A percentile compares a stretch with the other conserved stretches of the same genome.
phyloP scores from a whole-genome alignment of 177 flowering plant species.

The Vitis hybrid region DNA sequence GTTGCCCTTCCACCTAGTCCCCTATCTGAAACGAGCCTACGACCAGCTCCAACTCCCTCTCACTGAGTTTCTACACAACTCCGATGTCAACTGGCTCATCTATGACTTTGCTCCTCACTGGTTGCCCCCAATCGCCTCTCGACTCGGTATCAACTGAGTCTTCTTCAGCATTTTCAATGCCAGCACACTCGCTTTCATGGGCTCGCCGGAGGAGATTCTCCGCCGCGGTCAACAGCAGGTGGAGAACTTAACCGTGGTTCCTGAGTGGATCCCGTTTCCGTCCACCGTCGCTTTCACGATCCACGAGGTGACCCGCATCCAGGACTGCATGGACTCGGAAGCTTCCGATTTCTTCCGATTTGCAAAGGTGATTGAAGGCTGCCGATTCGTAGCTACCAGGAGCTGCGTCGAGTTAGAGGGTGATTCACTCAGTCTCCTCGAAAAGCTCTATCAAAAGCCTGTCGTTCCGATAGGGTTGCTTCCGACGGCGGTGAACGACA shows the following conservation, averaged over 20 bases:
- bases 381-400: slow-evolving; percentile 6
- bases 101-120: slow-evolving; percentile 3
- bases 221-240: background rate
- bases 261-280: slow-evolving; percentile 9
- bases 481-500: slow-evolving; percentile 5
- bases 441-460: slow-evolving; percentile 16
- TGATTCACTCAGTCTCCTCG: slow-evolving; percentile 6
- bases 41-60: too few species aligned
- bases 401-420: slow-evolving; percentile 10
- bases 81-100: background rate
- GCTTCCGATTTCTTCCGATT: background rate
- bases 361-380: slow-evolving; percentile 1
- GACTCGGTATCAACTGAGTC: background rate
- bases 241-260: slow-evolving; percentile 1
- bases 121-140: background rate
- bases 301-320: background rate
- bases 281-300: background rate
- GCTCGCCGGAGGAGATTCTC: background rate
- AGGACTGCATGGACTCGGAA: background rate
- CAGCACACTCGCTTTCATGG: background rate
- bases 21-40: too few species aligned
- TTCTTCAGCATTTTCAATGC: slow-evolving; percentile 1
- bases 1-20: too few species aligned
- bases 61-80: too few species aligned
- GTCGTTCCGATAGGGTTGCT: slow-evolving; percentile 24